Percentiles rank a stretch among this genome's conserved stretches.
Conservation (phyloP, 495 filamentous ascomycete genomes). For the Aspergillus incahuasiensis region DNA sequence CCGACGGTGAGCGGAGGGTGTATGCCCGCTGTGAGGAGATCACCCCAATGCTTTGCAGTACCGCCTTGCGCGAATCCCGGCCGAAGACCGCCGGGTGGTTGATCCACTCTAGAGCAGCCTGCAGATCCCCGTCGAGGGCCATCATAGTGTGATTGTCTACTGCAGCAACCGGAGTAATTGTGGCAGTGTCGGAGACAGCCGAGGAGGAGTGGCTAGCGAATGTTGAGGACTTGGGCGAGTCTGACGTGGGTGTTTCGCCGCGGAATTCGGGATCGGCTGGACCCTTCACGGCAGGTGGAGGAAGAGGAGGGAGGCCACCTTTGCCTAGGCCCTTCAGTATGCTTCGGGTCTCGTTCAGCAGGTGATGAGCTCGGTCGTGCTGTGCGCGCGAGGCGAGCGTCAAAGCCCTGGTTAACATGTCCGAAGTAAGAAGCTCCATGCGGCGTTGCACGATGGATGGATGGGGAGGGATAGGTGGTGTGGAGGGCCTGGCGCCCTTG, state of each 20-base stretch:
- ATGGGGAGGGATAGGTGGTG: conserved; percentile 91
- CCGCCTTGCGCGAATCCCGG: conserved; percentile 92
- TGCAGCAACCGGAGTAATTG: conserved; percentile 62
- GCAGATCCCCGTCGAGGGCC: conserved; percentile 86
- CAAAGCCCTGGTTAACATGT: conserved; percentile 92
- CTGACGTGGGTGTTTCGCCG: conserved; percentile 35
- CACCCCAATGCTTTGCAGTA: conserved; percentile 93
- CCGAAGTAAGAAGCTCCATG: conserved; percentile 96
- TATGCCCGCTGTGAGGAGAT: conserved; percentile 92
- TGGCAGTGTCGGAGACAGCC: conserved; percentile 43
- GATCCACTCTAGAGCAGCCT: conserved; percentile 97
- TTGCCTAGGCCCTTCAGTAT: conserved; percentile 96
- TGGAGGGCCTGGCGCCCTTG: conserved; percentile 57
- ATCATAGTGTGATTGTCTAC: conserved; percentile 75
- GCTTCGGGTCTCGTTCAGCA: conserved; percentile 86
- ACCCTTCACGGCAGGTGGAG: conserved; percentile 42
- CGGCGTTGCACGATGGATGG: conserved; percentile 92
- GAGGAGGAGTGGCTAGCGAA: conserved; percentile 42
- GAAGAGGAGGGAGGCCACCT: conserved; percentile 89
- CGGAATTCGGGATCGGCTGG: conserved; percentile 37
- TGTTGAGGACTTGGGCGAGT: conserved; percentile 39
- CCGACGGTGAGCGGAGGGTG: conserved; percentile 84
- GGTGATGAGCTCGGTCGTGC: conserved; percentile 86
- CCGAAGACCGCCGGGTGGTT: conserved; percentile 93
- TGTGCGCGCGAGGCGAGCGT: conserved; percentile 88